phyloP scores from a whole-genome alignment of 345 rosid genomes.

The Erysimum cheiranthoides region DNA sequence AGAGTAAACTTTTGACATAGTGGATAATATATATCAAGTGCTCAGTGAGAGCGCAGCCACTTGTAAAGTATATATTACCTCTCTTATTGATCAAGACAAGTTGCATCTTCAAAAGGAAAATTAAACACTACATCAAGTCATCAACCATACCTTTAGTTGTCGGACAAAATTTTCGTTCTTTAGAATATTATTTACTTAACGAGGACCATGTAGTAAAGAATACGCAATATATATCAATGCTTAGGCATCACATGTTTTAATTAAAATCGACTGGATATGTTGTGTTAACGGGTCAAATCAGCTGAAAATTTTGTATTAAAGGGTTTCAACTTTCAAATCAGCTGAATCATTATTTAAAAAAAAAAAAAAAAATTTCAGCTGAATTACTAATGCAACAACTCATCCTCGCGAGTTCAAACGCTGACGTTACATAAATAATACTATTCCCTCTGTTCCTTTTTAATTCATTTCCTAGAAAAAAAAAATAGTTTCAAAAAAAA shows the following conservation, averaged over 20 bases:
- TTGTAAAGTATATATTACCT: constrained; percentile 20
- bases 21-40: neutral
- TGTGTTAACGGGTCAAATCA: neutral
- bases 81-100: neutral
- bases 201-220: constrained; percentile 15
- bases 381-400: neutral
- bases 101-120: neutral
- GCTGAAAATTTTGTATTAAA: neutral
- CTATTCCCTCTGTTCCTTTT: too few relatives aligned
- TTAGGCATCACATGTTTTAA: constrained; percentile 32
- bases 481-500: too few relatives aligned
- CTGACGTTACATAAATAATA: neutral
- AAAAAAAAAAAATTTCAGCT: neutral
- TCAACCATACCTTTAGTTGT: constrained; percentile 20
- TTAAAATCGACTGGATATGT: neutral
- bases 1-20: neutral
- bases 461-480: too few relatives aligned
- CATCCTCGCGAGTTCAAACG: neutral
- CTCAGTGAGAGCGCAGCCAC: neutral
- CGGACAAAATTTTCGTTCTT: neutral
- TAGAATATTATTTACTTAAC: constrained; percentile 5
- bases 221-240: constrained; percentile 12
- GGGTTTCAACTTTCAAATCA: neutral
- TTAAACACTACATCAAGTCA: neutral
- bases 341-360: neutral